Percentiles rank a stretch among this genome's conserved stretches.
Evolutionary conservation across 495 filamentous ascomycete species (phyloP).

Genomic region (Daldinia decipiens): DNA sequence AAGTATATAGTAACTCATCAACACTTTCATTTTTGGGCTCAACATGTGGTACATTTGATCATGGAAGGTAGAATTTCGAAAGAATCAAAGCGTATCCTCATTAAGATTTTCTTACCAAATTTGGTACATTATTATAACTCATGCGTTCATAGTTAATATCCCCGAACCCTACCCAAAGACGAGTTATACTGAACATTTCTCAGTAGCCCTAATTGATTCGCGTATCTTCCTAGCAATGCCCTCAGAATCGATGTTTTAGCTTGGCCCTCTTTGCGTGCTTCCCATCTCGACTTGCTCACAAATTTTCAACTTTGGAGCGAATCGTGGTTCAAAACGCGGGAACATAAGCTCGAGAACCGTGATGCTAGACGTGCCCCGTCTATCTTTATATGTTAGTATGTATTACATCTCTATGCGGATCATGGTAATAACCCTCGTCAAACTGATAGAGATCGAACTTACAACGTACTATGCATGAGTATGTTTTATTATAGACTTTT

Average conservation of each 20-base stretch:
- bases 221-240: not conserved
- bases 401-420: too few species aligned
- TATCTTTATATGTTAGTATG: not conserved
- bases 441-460: not conserved
- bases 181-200: not conserved
- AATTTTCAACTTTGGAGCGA: not conserved
- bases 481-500: constrained; percentile 1
- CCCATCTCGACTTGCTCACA: not conserved
- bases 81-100: not conserved
- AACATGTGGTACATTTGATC: too few species aligned
- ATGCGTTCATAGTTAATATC: not conserved
- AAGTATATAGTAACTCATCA: too few species aligned
- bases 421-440: not conserved
- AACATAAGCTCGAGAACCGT: not conserved
- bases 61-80: not conserved
- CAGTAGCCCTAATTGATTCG: not conserved
- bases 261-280: not conserved
- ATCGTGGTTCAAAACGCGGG: not conserved
- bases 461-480: not conserved
- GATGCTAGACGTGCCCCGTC: not conserved
- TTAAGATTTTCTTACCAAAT: not conserved
- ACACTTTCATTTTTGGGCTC: too few species aligned
- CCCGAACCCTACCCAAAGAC: not conserved
- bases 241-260: not conserved
- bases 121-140: not conserved